Conservation (phyloP, 371 early-diverging fungal genomes). For the Dinochytrium kinnereticum region DNA sequence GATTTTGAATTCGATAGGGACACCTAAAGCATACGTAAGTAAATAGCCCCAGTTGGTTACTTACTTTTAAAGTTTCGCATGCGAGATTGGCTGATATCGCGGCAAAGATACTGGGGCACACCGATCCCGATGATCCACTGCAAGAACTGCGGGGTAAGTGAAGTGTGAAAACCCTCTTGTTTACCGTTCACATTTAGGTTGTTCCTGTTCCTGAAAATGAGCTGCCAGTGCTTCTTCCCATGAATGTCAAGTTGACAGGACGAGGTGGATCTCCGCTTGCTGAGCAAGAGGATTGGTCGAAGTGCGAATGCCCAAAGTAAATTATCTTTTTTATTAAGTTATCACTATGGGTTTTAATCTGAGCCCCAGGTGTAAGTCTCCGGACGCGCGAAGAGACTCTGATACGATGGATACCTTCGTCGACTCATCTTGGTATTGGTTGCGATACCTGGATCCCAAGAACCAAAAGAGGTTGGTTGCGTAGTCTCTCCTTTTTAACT, state of each 20-base stretch:
- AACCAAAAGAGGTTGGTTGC: constrained; percentile 59
- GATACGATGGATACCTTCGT: constrained; percentile 98
- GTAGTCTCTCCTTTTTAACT: not conserved
- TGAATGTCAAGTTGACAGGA: constrained; percentile 67
- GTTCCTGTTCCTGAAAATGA: constrained; percentile 87
- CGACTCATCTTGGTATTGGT: constrained; percentile 95
- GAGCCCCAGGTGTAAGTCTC: constrained; percentile 29
- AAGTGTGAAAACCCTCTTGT: constrained; percentile 1
- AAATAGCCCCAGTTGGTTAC: not conserved
- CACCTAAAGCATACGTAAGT: not conserved
- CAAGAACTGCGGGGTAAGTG: constrained; percentile 65
- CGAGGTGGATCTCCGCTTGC: constrained; percentile 75
- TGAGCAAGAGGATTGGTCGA: constrained; percentile 65
- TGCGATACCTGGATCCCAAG: constrained; percentile 81
- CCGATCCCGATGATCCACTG: constrained; percentile 98
- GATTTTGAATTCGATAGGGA: not conserved
- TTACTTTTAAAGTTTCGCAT: constrained; percentile 64
- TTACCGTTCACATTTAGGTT: constrained; percentile 38
- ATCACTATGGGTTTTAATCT: not conserved
- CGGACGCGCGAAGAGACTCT: constrained; percentile 61
- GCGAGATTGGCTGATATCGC: constrained; percentile 97
- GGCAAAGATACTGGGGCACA: constrained; percentile 99
- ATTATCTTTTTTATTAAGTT: constrained; percentile 16
- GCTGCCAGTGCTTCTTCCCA: constrained; percentile 79
- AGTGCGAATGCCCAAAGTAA: constrained; percentile 78